phyloP scores from a whole-genome alignment of 257 asterid species.

The Avicennia marina region DNA sequence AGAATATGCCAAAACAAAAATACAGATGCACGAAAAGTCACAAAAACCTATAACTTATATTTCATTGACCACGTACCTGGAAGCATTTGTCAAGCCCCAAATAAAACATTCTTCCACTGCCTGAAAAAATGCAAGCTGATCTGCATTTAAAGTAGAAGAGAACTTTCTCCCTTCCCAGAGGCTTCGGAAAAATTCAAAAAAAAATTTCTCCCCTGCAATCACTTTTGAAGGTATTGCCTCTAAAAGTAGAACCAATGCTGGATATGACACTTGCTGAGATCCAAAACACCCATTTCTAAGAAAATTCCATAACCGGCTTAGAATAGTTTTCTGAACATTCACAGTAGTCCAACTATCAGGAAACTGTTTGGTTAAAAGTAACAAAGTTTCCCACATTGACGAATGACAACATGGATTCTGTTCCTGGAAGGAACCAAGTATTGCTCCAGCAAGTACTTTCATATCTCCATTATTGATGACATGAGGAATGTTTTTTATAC shows the following conservation, averaged over 20 bases:
- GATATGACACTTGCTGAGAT: constrained; percentile 93
- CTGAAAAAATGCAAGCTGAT: constrained; percentile 56
- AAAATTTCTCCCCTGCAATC: constrained; percentile 59
- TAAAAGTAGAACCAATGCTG: constrained; percentile 68
- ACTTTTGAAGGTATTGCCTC: constrained; percentile 67
- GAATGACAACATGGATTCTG: constrained; percentile 81
- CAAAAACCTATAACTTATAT: constrained; percentile 1
- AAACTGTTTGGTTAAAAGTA: constrained; percentile 55
- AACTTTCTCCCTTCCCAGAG: constrained; percentile 86
- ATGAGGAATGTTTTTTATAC: constrained; percentile 69
- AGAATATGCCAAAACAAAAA: constrained; percentile 9
- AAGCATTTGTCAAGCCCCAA: constrained; percentile 70
- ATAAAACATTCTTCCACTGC: constrained; percentile 77
- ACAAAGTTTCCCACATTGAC: constrained; percentile 82
- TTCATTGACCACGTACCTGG: constrained; percentile 49
- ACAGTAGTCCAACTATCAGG: constrained; percentile 73
- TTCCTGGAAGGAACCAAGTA: constrained; percentile 93
- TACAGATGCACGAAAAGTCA: not conserved
- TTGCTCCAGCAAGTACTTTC: constrained; percentile 63
- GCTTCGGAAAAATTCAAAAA: constrained; percentile 68
- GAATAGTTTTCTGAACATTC: constrained; percentile 69
- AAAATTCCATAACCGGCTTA: constrained; percentile 69
- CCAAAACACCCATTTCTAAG: constrained; percentile 95
- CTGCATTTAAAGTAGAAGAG: constrained; percentile 52
- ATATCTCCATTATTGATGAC: constrained; percentile 62